These are phyloP conservation scores for Apiotrichum laibachii DNA, from an alignment of 1,284 basidiomycete species.

Conservation along the genomic window DNA sequence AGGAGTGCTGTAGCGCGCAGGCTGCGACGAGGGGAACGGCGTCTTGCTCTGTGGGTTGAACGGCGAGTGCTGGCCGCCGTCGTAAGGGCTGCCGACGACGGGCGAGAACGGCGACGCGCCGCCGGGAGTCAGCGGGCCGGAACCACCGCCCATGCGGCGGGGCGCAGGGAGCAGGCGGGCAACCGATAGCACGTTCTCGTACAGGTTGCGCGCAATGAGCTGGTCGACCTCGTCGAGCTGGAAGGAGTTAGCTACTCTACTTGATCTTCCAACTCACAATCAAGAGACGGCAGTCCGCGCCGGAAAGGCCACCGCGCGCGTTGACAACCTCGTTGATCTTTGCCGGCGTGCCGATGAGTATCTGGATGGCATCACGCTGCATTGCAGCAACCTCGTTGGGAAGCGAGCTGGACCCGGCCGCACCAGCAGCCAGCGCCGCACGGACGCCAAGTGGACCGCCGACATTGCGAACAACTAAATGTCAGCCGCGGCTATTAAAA, in stretches of 20 bases:
- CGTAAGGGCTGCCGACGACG: slow-evolving; percentile 47
- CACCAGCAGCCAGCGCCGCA: slow-evolving; percentile 79
- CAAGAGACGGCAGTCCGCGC: slow-evolving; percentile 82
- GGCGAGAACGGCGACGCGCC: slow-evolving; percentile 39
- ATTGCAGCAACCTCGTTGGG: slow-evolving; percentile 75
- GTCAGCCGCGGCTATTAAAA: background rate
- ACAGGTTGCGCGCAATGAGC: slow-evolving; percentile 87
- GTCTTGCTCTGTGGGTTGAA: slow-evolving; percentile 55
- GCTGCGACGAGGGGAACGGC: slow-evolving; percentile 56
- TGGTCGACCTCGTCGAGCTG: slow-evolving; percentile 93
- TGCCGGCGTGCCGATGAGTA: slow-evolving; percentile 94
- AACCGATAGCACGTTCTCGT: slow-evolving; percentile 90
- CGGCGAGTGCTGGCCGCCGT: slow-evolving; percentile 53
- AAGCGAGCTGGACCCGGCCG: slow-evolving; percentile 63
- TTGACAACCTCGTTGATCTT: slow-evolving; percentile 91
- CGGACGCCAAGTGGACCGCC: slow-evolving; percentile 86
- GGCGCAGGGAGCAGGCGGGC: slow-evolving; percentile 84
- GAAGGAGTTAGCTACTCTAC: background rate
- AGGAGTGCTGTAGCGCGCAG: slow-evolving; percentile 27
- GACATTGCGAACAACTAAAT: slow-evolving; percentile 80
- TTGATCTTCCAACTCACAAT: slow-evolving; percentile 56
- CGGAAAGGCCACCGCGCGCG: slow-evolving; percentile 61
- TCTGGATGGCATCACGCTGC: slow-evolving; percentile 86
- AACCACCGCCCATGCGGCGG: slow-evolving; percentile 57
- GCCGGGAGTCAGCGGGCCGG: slow-evolving; percentile 32